Conservation (phyloP, 2,329 filamentous ascomycete genomes). For the Exutisphaerella laricina region DNA sequence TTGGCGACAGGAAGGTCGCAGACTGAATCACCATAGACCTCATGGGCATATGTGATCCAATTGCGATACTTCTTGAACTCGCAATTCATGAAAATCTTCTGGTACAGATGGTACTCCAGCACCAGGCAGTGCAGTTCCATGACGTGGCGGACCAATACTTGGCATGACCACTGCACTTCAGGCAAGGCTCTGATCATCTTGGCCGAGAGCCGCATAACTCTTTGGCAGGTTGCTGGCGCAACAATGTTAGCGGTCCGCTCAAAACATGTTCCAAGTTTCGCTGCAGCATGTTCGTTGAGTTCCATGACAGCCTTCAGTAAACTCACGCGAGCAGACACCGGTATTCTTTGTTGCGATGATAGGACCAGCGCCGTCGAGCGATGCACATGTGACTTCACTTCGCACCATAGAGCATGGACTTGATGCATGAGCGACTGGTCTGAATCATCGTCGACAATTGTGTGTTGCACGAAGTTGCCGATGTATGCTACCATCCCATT, state of each 20-base stretch:
- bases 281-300: neutral
- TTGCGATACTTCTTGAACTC: constrained; percentile 2
- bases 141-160: neutral
- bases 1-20: neutral
- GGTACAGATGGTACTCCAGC: neutral
- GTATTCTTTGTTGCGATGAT: neutral
- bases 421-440: neutral
- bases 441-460: neutral
- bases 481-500: neutral
- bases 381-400: neutral
- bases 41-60: constrained; percentile 1
- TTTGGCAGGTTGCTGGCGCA: neutral
- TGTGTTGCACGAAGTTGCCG: neutral
- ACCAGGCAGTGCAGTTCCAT: neutral
- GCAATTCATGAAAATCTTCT: neutral
- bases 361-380: neutral
- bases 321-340: neutral
- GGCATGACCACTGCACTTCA: neutral
- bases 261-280: neutral
- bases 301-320: neutral
- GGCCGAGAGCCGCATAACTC: neutral
- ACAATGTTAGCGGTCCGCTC: neutral
- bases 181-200: neutral
- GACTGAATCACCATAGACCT: constrained; percentile 1
- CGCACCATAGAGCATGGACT: neutral